Evolutionary conservation across 768 basidiomycete genomes (phyloP), one percentile per base, ranked within the genome.

Genomic region (Arthromyces matolae): DNA sequence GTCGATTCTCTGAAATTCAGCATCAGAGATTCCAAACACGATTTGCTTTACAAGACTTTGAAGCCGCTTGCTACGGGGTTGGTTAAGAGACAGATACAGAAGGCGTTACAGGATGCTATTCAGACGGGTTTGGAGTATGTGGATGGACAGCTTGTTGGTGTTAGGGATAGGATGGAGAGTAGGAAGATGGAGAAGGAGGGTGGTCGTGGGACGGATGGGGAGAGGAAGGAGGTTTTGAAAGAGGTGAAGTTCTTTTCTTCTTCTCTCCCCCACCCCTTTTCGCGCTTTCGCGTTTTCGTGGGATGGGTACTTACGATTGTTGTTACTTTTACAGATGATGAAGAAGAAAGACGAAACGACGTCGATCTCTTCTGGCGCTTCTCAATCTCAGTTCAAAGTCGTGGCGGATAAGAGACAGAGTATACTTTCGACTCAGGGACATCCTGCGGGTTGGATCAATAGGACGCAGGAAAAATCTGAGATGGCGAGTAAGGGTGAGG

Each of bases 11-110:
- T 98, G 58, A 93, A 88, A 69, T 95, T 94, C 69, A 79, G 83
- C 20, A 90, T 99, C 57, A 81, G 92, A 4, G 93, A 97, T 55
- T 80, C 86, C 52, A 94, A 93, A 68, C 93, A 96, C 68, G 88
- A 93, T 59, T 67, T 87, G 20, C 64, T 94, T 53, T 95, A 94
- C 76, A 92, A 88, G 74, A 85, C 89, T 0, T 56, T 96, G 31
- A 81, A 79, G 44, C 85, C 87, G 3, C 75, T 93, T 32, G 89
- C 89, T 10, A 92, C 83, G 2, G 80, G 79, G 5, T 70, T 96
- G 31, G 83, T 99, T 58, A 94, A 93, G 78, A 79, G 73, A 56
- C 86, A 80, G 65, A 71, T 80, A 22, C 60, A 74, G 55, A 77
- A 76, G 53, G 77, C 75, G 3, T 59, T 80, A 19, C 54, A 78